Percentiles rank a stretch among this genome's conserved stretches.
phyloP scores from a whole-genome alignment of 2,329 filamentous ascomycete species.

The Cadophora malorum region DNA sequence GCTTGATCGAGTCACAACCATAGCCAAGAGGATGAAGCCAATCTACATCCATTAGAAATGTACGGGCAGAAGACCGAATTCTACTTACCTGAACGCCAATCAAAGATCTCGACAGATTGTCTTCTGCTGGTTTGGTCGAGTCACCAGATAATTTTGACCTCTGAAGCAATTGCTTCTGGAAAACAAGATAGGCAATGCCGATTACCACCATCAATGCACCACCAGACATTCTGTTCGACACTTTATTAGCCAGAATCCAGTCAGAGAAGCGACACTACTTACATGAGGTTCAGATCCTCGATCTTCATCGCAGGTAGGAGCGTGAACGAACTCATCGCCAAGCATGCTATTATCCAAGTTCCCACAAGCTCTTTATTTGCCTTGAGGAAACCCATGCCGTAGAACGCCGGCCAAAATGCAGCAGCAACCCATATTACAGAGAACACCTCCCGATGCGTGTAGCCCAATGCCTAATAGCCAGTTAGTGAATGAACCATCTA shows the following conservation, averaged over 20 bases:
- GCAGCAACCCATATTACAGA: slow-evolving; percentile 80
- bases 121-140: slow-evolving; percentile 46
- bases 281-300: slow-evolving; percentile 80
- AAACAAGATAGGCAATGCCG: slow-evolving; percentile 79
- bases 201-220: slow-evolving; percentile 79
- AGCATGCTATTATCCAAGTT: slow-evolving; percentile 79
- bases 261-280: slow-evolving; percentile 44
- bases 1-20: slow-evolving; percentile 87
- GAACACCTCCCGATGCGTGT: slow-evolving; percentile 88
- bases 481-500: slow-evolving; percentile 18
- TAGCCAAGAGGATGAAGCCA: slow-evolving; percentile 79
- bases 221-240: slow-evolving; percentile 67
- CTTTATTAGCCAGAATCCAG: slow-evolving; percentile 28
- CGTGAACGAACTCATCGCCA: slow-evolving; percentile 89
- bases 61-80: not conserved
- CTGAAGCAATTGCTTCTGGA: slow-evolving; percentile 64
- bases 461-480: slow-evolving; percentile 76
- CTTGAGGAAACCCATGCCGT: slow-evolving; percentile 75
- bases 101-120: slow-evolving; percentile 62
- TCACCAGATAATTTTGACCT: slow-evolving; percentile 39
- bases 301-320: slow-evolving; percentile 85
- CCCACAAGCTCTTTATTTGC: slow-evolving; percentile 67
- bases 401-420: slow-evolving; percentile 77
- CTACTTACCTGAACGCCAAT: slow-evolving; percentile 68
- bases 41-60: slow-evolving; percentile 50